Conservation (phyloP, 1,284 basidiomycete genomes). For the Sporisorium graminicola region DNA sequence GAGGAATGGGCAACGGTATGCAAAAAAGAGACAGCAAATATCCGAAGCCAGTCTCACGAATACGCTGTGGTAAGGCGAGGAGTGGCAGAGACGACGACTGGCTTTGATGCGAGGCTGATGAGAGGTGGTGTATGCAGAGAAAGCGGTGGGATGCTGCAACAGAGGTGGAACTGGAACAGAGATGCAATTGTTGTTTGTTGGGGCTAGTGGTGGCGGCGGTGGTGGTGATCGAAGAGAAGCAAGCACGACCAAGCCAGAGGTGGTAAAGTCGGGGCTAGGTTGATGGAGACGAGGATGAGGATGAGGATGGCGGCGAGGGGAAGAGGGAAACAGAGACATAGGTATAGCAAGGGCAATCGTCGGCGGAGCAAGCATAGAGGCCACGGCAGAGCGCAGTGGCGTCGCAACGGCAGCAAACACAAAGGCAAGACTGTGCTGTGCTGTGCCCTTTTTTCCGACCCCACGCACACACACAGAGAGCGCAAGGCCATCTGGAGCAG, state of each 20-base stretch:
- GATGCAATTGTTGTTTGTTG: background rate
- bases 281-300: background rate
- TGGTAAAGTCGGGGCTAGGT: background rate
- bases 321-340: background rate
- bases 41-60: conserved; percentile 3
- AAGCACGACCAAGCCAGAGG: background rate
- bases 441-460: background rate
- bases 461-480: background rate
- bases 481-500: conserved; percentile 5
- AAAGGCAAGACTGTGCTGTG: background rate
- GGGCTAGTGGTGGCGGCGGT: background rate
- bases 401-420: too few species aligned
- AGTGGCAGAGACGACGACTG: background rate
- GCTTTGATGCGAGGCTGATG: background rate
- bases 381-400: too few species aligned
- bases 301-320: background rate
- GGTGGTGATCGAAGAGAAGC: background rate
- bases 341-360: background rate
- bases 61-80: background rate
- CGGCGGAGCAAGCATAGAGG: too few species aligned
- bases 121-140: background rate
- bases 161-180: background rate
- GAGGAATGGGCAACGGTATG: conserved; percentile 1
- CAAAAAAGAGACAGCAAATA: background rate
- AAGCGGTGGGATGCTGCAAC: background rate